Evolutionary conservation across 495 filamentous ascomycete genomes (phyloP).

Genomic region (Pseudoneurospora amorphoporcata): DNA sequence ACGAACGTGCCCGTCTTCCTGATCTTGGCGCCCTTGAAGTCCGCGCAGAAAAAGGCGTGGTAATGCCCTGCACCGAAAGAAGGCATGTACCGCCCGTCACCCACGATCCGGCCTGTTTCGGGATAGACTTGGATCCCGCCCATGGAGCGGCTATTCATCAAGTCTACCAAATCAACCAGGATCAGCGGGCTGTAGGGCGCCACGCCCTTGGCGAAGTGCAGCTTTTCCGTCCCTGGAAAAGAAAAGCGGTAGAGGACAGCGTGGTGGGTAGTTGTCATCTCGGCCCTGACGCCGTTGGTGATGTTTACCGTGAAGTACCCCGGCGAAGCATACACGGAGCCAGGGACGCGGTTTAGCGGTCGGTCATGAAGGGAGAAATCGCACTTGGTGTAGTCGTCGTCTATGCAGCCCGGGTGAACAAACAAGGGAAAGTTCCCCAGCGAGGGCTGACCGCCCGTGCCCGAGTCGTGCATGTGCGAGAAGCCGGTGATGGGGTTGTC

Average conservation of each 20-base stretch:
- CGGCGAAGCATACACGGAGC: constrained; percentile 46
- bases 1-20: constrained; percentile 47
- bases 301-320: constrained; percentile 61
- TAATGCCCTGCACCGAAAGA: constrained; percentile 62
- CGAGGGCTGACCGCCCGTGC: constrained; percentile 45
- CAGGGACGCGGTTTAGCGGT: constrained; percentile 35
- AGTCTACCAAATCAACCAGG: constrained; percentile 53
- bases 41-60: constrained; percentile 50
- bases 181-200: constrained; percentile 47
- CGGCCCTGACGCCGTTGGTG: constrained; percentile 50
- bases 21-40: constrained; percentile 54
- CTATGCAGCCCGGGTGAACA: constrained; percentile 52
- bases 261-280: constrained; percentile 61
- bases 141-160: constrained; percentile 46
- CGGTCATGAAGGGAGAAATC: constrained; percentile 44
- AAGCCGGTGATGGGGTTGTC: constrained; percentile 39
- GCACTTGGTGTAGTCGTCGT: constrained; percentile 52
- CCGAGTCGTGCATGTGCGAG: constrained; percentile 61
- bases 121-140: constrained; percentile 46
- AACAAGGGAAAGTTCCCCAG: constrained; percentile 72
- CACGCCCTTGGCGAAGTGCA: constrained; percentile 5
- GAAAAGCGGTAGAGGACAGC: constrained; percentile 61
- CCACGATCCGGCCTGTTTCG: constrained; percentile 47
- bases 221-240: constrained; percentile 32
- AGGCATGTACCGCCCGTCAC: constrained; percentile 51